Percentiles rank a stretch among this genome's conserved stretches.
Conservation (phyloP, 1,284 basidiomycete species). For the Polyporus tsugae region DNA sequence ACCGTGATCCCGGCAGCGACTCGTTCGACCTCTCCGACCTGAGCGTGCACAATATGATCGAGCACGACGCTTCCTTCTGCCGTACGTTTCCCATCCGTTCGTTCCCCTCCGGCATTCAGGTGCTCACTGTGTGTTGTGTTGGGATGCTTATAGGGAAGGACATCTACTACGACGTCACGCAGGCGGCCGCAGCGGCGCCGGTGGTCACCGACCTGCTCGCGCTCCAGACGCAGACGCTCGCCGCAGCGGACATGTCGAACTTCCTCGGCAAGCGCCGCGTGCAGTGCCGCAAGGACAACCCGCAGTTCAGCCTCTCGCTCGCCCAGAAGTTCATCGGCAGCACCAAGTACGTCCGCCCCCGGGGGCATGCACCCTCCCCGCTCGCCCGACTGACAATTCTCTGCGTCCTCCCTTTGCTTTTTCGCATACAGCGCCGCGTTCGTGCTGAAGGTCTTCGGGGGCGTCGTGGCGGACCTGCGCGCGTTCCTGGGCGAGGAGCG, state of each 20-base stretch:
- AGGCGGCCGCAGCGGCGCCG: conserved; percentile 55
- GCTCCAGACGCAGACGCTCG: conserved; percentile 62
- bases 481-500: conserved; percentile 67
- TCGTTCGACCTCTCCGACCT: conserved; percentile 71
- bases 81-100: conserved; percentile 47
- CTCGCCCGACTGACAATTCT: too few relatives aligned
- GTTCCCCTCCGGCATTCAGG: neutral
- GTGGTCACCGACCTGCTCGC: conserved; percentile 66
- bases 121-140: neutral
- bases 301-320: conserved; percentile 56
- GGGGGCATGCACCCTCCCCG: too few relatives aligned
- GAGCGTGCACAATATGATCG: conserved; percentile 77
- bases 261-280: conserved; percentile 64
- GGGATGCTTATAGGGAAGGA: conserved; percentile 61
- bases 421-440: conserved; percentile 64
- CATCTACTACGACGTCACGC: conserved; percentile 54
- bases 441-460: conserved; percentile 69
- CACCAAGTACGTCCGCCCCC: conserved; percentile 61
- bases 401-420: too few relatives aligned
- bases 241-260: conserved; percentile 61
- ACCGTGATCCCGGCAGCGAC: conserved; percentile 62
- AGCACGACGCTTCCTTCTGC: conserved; percentile 78
- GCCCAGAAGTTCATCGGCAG: conserved; percentile 70
- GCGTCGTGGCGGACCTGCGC: conserved; percentile 61
- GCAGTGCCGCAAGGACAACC: conserved; percentile 60